A percentile compares a stretch with the other conserved stretches of the same genome.
These are phyloP conservation scores for Kodamaea anthophila DNA, from an alignment of 1,139 yeast species.

Conservation along the genomic window DNA sequence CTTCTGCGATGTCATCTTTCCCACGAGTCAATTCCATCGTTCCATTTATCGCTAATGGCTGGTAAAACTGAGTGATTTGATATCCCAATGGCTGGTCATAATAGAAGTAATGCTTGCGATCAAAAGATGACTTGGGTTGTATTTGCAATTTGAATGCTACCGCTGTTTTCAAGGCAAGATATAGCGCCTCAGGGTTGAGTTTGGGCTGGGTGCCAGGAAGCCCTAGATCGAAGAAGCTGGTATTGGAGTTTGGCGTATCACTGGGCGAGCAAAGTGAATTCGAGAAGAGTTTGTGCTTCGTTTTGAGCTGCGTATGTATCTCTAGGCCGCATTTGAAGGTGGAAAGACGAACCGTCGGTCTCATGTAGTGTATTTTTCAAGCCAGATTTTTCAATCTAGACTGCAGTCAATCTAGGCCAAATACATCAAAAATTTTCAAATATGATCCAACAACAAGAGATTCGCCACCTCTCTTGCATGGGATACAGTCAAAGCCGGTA, in stretches of 20 bases:
- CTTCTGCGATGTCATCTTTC: constrained; percentile 47
- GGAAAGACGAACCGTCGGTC: too few relatives aligned
- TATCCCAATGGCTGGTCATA: constrained; percentile 96
- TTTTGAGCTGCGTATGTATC: constrained; percentile 83
- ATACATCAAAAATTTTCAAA: too few relatives aligned
- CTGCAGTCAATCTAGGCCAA: constrained; percentile 4
- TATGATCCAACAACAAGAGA: too few relatives aligned
- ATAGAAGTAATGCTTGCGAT: constrained; percentile 91
- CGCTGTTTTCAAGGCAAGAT: constrained; percentile 68
- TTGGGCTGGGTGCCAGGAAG: constrained; percentile 92
- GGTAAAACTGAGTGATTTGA: constrained; percentile 86
- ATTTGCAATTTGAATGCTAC: constrained; percentile 61
- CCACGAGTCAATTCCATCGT: constrained; percentile 38
- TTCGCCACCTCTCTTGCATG: too few relatives aligned
- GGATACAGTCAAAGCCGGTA: too few relatives aligned
- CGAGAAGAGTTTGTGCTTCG: constrained; percentile 72
- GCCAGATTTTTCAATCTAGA: constrained; percentile 13
- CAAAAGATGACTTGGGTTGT: constrained; percentile 59
- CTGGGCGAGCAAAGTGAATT: constrained; percentile 42
- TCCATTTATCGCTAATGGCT: constrained; percentile 75
- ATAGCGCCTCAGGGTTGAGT: constrained; percentile 69
- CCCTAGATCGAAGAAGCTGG: constrained; percentile 78
- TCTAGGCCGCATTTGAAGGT: constrained; percentile 81
- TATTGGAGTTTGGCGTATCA: constrained; percentile 59
- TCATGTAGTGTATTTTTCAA: too few relatives aligned